Evolutionary conservation across 2,329 filamentous ascomycete species (phyloP), one percentile per base, ranked within the genome.

Genomic region (Corinectria fuckeliana): DNA sequence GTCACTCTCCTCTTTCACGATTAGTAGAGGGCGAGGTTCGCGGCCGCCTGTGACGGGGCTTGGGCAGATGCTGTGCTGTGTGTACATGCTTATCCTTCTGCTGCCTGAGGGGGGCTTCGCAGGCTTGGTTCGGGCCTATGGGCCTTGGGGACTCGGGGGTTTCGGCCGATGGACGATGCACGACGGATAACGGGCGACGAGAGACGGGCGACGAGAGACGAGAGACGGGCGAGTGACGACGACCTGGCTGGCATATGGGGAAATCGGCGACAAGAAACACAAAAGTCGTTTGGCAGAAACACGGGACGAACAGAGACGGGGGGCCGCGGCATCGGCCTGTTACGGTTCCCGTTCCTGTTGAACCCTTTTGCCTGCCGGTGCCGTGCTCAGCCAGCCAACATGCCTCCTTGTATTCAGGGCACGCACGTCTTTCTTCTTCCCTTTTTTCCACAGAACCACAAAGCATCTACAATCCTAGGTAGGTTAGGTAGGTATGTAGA

Each of bases 351-450:
- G 26, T 44, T 50, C 50, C 41, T 42, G 50, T 54, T 18, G 39
- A 36, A 36, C 26, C 34, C 44, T 16, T 48, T 28, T 45, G 42
- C 44, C 28, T 50, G 56, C 36, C 34, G 10, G 28, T 30, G 28
- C 16, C 14, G 25, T 34, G 44, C 39, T 32, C 13, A 57, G 54
- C 23, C 42, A 48, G 39, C 56, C 44, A 44, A 44, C 30, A 50
- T 59, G 56, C 54, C 50, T 59, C 54, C 50, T 59, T 54, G 50
- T 38, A 45, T 54, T 59, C 56, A 54, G 50, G 44, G 23, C 32
- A 18, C 39, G 16, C 26, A 10, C n/a, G n/a, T 10, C 32, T 36
- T 14, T 21, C 44, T 34, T 56, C n/a, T 28, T 38, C 18, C 38
- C 28, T 14, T 16, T 36, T 36, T 30, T 4, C 32, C 32, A 36